phyloP scores from a whole-genome alignment of 2,329 filamentous ascomycete species.

The Cryphonectria parasitica region DNA sequence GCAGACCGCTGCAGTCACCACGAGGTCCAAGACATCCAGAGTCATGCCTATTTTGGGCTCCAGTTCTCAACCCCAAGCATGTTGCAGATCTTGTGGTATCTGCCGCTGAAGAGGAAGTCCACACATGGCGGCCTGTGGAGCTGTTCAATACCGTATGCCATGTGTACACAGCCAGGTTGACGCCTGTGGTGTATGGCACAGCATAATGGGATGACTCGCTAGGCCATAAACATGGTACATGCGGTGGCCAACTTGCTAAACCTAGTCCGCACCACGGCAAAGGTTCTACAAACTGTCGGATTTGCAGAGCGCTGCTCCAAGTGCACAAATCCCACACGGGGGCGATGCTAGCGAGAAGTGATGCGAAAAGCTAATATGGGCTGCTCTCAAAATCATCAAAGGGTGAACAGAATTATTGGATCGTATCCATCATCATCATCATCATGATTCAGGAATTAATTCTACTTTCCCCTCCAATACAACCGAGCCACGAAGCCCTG shows the following conservation, averaged over 20 bases:
- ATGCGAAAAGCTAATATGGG: not conserved
- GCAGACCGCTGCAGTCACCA: not conserved
- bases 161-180: not conserved
- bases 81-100: conserved; percentile 23
- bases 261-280: conserved; percentile 3
- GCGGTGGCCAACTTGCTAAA: not conserved
- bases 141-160: not conserved
- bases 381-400: not conserved
- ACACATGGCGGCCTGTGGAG: not conserved
- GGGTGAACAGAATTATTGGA: not conserved
- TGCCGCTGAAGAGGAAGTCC: conserved; percentile 11
- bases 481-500: conserved; percentile 10
- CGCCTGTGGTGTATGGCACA: conserved; percentile 12
- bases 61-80: not conserved
- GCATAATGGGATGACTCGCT: conserved; percentile 16
- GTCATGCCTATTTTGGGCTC: conserved; percentile 11
- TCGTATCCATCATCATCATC: not conserved
- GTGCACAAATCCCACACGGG: not conserved
- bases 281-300: not conserved
- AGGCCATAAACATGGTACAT: not conserved
- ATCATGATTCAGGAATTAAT: not conserved
- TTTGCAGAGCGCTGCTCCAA: conserved; percentile 2
- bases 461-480: not conserved
- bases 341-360: not conserved
- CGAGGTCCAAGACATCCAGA: conserved; percentile 1